phyloP scores from a whole-genome alignment of 495 filamentous ascomycete genomes.

The Oidiodendron maius region DNA sequence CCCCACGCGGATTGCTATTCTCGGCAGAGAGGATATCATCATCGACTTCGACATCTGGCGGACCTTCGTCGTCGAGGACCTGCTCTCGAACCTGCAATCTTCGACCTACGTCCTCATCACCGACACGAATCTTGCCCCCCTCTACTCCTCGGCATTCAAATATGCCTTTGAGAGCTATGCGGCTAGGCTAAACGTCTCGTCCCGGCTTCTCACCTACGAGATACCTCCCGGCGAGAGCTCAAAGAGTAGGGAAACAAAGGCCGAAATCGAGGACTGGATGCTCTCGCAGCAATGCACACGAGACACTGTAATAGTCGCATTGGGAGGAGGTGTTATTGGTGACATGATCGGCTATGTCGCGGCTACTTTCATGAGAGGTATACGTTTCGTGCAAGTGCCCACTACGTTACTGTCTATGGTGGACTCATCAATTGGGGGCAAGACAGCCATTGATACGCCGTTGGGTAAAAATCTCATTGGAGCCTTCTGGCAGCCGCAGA shows the following conservation, averaged over 20 bases:
- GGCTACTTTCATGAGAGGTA: conserved; percentile 95
- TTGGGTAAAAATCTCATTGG: conserved; percentile 95
- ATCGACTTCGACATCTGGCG: conserved; percentile 91
- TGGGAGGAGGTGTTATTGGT: conserved; percentile 97
- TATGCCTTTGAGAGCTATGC: conserved; percentile 58
- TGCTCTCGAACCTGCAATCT: conserved; percentile 68
- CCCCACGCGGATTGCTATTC: conserved; percentile 45
- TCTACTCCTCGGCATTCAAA: conserved; percentile 75
- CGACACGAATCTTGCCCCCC: conserved; percentile 81
- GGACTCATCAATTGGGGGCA: conserved; percentile 95
- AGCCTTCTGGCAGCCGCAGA: conserved; percentile 91
- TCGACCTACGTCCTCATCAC: conserved; percentile 95
- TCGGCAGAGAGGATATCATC: conserved; percentile 70
- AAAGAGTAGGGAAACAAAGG: conserved; percentile 88
- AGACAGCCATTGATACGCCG: conserved; percentile 97
- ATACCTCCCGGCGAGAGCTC: conserved; percentile 89
- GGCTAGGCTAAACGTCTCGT: conserved; percentile 37
- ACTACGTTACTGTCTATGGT: conserved; percentile 96
- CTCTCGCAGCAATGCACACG: conserved; percentile 83
- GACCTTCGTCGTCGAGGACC: conserved; percentile 72
- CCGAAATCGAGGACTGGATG: conserved; percentile 97
- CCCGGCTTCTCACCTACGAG: conserved; percentile 77
- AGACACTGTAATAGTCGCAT: conserved; percentile 89
- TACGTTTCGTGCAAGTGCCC: conserved; percentile 93
- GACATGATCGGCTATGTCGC: conserved; percentile 97